Evolutionary conservation across 2,329 filamentous ascomycete species (phyloP).

Genomic region (Alternaria brassicicola): DNA sequence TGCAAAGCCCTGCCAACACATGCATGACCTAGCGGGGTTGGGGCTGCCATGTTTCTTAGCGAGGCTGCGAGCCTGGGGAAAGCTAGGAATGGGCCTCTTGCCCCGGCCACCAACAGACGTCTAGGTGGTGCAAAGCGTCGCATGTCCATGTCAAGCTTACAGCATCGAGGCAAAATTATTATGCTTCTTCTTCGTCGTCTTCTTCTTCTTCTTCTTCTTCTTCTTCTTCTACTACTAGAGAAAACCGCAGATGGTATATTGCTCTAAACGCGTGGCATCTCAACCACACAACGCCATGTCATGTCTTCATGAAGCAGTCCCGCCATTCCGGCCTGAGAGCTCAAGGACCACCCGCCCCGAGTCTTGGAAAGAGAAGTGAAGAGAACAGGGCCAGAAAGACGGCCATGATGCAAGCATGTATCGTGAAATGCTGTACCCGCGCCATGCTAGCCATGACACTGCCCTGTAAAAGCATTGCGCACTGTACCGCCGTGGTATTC

Average conservation of each 20-base stretch:
- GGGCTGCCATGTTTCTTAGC: slow-evolving; percentile 1
- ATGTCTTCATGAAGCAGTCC: slow-evolving; percentile 11
- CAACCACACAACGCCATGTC: slow-evolving; percentile 16
- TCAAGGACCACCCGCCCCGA: not conserved
- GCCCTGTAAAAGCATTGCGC: not conserved
- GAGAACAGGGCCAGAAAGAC: slow-evolving; percentile 5
- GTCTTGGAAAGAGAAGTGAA: not conserved
- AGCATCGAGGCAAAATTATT: not conserved
- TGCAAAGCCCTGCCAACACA: slow-evolving; percentile 14
- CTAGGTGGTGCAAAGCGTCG: not conserved
- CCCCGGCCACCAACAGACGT: not conserved
- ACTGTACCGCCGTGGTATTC: not conserved
- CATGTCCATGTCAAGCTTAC: not conserved
- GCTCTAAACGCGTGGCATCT: slow-evolving; percentile 3
- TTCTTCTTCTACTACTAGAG: not conserved
- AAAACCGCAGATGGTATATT: slow-evolving; percentile 31
- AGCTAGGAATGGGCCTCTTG: not conserved
- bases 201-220: no score
- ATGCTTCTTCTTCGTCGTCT: no score
- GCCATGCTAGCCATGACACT: not conserved
- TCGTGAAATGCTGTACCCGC: slow-evolving; percentile 14
- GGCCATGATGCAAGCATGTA: slow-evolving; percentile 10
- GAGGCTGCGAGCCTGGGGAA: slow-evolving; percentile 5
- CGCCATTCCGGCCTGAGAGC: not conserved
- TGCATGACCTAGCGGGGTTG: slow-evolving; percentile 18